A percentile compares a stretch with the other conserved stretches of the same genome.
Conservation (phyloP, 176 grass and related monocot species). For the Eremochloa ophiuroides region DNA sequence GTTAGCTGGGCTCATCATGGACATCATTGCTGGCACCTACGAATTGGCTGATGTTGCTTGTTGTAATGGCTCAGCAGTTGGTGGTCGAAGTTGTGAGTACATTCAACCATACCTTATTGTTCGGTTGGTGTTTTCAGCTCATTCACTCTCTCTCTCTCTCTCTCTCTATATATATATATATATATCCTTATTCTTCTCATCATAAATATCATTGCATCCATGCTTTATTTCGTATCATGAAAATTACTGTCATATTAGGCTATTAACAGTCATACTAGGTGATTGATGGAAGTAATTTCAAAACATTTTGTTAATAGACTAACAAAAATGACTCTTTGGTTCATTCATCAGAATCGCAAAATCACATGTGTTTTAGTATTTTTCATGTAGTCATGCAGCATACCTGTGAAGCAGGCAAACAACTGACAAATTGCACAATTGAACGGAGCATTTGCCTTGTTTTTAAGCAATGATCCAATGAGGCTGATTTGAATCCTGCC, state of each 20-base stretch:
- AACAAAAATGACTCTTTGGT: background rate
- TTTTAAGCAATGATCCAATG: background rate
- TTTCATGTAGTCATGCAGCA: background rate
- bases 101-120: background rate
- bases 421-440: background rate
- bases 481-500: background rate
- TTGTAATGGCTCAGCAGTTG: constrained; percentile 35
- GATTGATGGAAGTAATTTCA: background rate
- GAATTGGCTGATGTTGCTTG: constrained; percentile 45
- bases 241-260: background rate
- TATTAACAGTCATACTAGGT: background rate
- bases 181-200: too few species aligned
- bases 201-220: background rate
- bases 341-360: background rate
- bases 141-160: background rate
- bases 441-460: background rate
- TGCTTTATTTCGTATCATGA: background rate
- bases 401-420: background rate
- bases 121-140: background rate
- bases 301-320: background rate
- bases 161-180: background rate
- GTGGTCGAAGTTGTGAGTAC: constrained; percentile 69
- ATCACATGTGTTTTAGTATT: background rate
- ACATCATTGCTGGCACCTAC: constrained; percentile 88
- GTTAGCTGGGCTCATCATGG: constrained; percentile 82